Evolutionary conservation across 805 yeast genomes (phyloP).

Genomic region (Lipomyces oligophaga): DNA sequence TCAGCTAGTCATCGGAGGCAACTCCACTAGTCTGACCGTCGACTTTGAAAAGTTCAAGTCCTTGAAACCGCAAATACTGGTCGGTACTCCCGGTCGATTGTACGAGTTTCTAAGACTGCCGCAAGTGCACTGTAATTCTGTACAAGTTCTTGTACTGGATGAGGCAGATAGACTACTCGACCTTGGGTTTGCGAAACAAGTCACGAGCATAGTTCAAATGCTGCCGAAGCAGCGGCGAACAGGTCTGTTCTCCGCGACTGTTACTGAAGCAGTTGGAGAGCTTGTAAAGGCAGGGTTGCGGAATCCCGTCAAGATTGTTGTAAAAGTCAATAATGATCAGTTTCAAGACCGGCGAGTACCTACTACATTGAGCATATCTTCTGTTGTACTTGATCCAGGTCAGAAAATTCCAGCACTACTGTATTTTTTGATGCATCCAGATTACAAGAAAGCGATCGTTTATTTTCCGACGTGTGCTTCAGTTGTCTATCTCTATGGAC

Average conservation of each 20-base stretch:
- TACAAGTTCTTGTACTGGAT: conserved; percentile 77
- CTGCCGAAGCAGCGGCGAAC: conserved; percentile 91
- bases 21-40: conserved; percentile 50
- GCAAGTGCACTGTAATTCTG: conserved; percentile 54
- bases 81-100: conserved; percentile 91
- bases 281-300: conserved; percentile 86
- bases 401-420: conserved; percentile 58
- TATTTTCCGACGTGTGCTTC: conserved; percentile 88
- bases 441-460: conserved; percentile 77
- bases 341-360: conserved; percentile 49
- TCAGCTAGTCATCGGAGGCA: conserved; percentile 45
- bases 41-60: conserved; percentile 60
- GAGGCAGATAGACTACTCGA: conserved; percentile 92
- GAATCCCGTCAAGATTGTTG: conserved; percentile 85
- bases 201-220: conserved; percentile 58
- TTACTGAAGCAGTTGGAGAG: conserved; percentile 72
- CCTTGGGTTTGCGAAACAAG: conserved; percentile 65
- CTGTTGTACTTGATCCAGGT: conserved; percentile 56
- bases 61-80: conserved; percentile 63
- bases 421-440: conserved; percentile 49
- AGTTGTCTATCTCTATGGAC: conserved; percentile 69
- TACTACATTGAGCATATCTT: conserved; percentile 56
- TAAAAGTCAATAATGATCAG: conserved; percentile 49
- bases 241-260: conserved; percentile 91
- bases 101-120: conserved; percentile 63